These are phyloP conservation scores for Cinnamomum chago DNA, from an alignment of 164 flowering plant species.

Conservation along the genomic window DNA sequence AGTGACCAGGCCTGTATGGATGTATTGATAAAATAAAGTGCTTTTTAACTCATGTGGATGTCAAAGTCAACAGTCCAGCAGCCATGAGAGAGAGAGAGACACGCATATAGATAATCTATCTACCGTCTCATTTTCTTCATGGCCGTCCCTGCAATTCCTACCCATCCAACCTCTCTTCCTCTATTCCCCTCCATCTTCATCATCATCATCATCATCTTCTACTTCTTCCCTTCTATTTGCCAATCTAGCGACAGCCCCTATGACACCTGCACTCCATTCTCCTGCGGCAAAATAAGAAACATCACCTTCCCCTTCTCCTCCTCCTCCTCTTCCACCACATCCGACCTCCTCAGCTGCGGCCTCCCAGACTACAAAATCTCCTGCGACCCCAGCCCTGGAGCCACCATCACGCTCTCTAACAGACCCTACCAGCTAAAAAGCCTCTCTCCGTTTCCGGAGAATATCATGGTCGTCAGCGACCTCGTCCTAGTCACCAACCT, in stretches of 20 bases:
- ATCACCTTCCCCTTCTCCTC: constrained; percentile 22
- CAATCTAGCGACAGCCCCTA: constrained; percentile 4
- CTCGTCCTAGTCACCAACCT: neutral
- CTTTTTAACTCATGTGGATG: too few species aligned
- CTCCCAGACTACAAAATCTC: neutral
- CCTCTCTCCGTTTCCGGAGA: neutral
- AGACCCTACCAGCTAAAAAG: constrained; percentile 1
- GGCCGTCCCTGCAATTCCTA: too few species aligned
- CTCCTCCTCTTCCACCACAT: too few species aligned
- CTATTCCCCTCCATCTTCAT: neutral
- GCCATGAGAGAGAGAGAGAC: too few species aligned
- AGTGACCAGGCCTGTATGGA: too few species aligned
- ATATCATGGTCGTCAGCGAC: neutral
- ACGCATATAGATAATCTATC: too few species aligned
- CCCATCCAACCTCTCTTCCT: too few species aligned
- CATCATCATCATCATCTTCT: neutral
- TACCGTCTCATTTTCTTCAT: too few species aligned
- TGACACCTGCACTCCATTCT: constrained; percentile 12
- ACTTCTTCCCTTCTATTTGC: neutral
- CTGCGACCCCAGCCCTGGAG: neutral
- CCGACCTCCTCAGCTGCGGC: neutral
- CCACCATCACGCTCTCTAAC: neutral
- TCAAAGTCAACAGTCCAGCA: too few species aligned
- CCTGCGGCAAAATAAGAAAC: constrained; percentile 13
- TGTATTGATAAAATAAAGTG: too few species aligned